Percentiles rank a stretch among this genome's conserved stretches.
Conservation (phyloP, 352 stramenopile species). For the Pythium insidiosum region DNA sequence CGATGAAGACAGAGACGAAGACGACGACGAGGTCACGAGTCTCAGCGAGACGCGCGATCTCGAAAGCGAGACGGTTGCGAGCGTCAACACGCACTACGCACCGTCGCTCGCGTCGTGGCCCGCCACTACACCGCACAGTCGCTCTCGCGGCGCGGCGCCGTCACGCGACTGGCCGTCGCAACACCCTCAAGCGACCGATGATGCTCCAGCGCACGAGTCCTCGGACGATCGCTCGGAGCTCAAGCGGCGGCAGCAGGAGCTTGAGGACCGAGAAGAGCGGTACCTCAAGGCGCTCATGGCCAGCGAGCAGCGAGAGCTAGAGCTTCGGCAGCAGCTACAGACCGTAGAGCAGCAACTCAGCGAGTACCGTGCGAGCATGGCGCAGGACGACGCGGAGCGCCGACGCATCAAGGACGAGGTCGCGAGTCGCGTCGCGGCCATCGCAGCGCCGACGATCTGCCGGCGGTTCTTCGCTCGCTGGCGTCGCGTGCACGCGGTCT, state of each 20-base stretch:
- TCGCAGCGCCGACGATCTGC: conserved; percentile 45
- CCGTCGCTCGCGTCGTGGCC: no score
- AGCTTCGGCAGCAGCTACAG: conserved; percentile 44
- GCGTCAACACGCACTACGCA: no score
- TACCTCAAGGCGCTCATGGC: conserved; percentile 73
- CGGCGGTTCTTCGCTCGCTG: conserved; percentile 51
- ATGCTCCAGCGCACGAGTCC: neutral
- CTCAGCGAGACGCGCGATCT: no score
- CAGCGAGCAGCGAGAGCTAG: conserved; percentile 65
- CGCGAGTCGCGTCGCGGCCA: conserved; percentile 19
- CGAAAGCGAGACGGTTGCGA: no score
- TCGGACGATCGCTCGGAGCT: neutral
- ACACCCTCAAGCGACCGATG: neutral
- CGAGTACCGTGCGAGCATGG: conserved; percentile 29
- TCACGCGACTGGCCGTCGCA: no score
- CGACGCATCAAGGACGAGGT: conserved; percentile 54
- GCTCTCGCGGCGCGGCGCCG: no score
- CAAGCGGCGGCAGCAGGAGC: conserved; percentile 28
- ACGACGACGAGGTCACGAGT: no score
- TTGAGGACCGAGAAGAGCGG: conserved; percentile 59
- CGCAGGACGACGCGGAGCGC: conserved; percentile 31
- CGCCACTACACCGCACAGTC: no score
- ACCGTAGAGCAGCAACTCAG: conserved; percentile 33
- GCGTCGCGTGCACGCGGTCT: conserved; percentile 46
- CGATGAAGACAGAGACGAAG: no score